Evolutionary conservation across 2,329 filamentous ascomycete genomes (phyloP).

Genomic region (Colletotrichum lentis): DNA sequence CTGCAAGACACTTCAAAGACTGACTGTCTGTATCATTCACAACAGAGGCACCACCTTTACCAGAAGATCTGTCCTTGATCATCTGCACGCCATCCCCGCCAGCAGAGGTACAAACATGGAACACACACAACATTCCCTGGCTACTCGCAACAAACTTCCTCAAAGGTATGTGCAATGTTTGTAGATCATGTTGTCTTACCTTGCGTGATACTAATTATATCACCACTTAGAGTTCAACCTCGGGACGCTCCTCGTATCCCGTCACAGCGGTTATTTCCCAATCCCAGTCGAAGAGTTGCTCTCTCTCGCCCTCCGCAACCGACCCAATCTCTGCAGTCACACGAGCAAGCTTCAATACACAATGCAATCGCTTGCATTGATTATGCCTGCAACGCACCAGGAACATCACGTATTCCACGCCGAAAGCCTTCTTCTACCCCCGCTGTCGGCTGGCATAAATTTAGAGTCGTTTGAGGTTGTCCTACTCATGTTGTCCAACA

Average conservation of each 20-base stretch:
- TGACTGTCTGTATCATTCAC: not conserved
- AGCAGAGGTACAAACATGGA: not conserved
- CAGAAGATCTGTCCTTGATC: not conserved
- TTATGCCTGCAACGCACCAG: not conserved
- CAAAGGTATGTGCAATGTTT: not conserved
- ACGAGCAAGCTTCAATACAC: not conserved
- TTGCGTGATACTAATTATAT: not conserved
- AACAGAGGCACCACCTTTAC: not conserved
- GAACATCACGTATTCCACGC: not conserved
- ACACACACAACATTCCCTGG: not conserved
- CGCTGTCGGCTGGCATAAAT: too few relatives aligned
- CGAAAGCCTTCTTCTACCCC: not conserved
- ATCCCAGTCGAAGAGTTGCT: not conserved
- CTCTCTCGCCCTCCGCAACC: not conserved
- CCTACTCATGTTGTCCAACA: not conserved
- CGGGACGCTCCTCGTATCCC: too few relatives aligned
- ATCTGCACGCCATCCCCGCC: not conserved
- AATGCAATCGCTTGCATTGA: not conserved
- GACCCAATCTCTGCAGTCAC: not conserved
- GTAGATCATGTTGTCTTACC: too few relatives aligned
- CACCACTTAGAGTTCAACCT: not conserved
- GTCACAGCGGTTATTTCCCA: accelerated
- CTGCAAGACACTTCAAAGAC: accelerated
- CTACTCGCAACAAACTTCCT: not conserved
- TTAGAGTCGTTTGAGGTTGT: not conserved